Conservation (phyloP, 169 alveolate species). For the Neospora caninum region DNA sequence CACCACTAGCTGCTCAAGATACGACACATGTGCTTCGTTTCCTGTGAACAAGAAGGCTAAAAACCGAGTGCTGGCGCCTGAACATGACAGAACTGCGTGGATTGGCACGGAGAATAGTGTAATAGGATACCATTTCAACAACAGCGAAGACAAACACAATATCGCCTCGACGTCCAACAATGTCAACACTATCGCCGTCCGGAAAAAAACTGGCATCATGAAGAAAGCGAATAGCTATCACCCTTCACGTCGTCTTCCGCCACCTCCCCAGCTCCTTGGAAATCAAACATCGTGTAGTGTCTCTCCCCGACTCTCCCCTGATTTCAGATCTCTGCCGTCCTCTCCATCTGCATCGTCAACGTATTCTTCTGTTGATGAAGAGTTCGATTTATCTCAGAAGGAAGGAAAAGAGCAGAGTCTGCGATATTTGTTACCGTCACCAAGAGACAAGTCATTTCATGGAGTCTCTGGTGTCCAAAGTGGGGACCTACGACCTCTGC, state of each 20-base stretch:
- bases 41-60: neutral
- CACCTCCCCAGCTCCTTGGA: neutral
- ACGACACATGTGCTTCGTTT: neutral
- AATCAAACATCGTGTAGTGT: neutral
- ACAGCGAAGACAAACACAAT: neutral
- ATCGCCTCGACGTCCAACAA: neutral
- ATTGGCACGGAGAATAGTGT: neutral
- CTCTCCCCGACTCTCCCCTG: constrained; percentile 31
- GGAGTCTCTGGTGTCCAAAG: neutral
- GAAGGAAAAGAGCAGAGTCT: neutral
- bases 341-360: constrained; percentile 24
- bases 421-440: neutral
- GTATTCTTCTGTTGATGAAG: constrained; percentile 13
- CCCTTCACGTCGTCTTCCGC: neutral
- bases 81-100: neutral
- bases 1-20: neutral
- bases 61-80: neutral
- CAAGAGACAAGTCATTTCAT: neutral
- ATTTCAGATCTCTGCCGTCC: neutral
- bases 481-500: too few species aligned
- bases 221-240: neutral
- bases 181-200: neutral
- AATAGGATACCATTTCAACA: neutral
- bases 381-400: neutral
- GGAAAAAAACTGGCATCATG: neutral